phyloP scores from a whole-genome alignment of 495 filamentous ascomycete genomes.

The Penicillium steckii region DNA sequence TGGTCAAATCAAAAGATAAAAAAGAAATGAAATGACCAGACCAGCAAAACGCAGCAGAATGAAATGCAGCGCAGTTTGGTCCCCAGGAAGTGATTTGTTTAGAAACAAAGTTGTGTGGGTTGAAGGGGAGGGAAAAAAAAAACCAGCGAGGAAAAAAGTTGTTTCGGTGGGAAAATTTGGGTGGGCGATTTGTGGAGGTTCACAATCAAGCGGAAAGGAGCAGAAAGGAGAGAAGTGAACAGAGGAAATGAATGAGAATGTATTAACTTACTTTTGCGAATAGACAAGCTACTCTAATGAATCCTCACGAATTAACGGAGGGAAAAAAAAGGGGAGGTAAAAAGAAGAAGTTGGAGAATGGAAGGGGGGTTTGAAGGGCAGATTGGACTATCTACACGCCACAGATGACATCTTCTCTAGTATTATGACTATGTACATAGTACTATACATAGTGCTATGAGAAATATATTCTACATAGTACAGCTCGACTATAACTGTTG shows the following conservation, averaged over 20 bases:
- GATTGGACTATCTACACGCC: no score
- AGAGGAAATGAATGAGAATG: no score
- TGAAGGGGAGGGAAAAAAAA: constrained; percentile 22
- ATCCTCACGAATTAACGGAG: neutral
- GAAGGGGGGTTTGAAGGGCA: no score
- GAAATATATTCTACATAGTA: no score
- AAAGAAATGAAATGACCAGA: constrained; percentile 12
- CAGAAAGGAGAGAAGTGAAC: neutral
- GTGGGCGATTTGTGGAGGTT: constrained; percentile 13
- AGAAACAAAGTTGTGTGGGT: constrained; percentile 8
- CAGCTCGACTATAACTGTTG: no score
- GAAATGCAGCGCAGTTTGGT: constrained; percentile 26
- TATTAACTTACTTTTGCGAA: neutral
- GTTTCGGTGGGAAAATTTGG: constrained; percentile 26
- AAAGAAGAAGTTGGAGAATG: no score
- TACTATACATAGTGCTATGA: no score
- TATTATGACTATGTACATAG: no score
- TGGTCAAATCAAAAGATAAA: constrained; percentile 14
- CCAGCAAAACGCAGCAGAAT: constrained; percentile 25
- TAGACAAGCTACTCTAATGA: neutral
- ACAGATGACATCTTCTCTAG: no score
- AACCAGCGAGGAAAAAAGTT: constrained; percentile 23
- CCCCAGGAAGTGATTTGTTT: constrained; percentile 6
- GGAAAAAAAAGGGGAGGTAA: neutral
- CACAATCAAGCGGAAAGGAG: neutral